Evolutionary conservation across 768 basidiomycete species (phyloP).

Genomic region (Grammothele lineata): DNA sequence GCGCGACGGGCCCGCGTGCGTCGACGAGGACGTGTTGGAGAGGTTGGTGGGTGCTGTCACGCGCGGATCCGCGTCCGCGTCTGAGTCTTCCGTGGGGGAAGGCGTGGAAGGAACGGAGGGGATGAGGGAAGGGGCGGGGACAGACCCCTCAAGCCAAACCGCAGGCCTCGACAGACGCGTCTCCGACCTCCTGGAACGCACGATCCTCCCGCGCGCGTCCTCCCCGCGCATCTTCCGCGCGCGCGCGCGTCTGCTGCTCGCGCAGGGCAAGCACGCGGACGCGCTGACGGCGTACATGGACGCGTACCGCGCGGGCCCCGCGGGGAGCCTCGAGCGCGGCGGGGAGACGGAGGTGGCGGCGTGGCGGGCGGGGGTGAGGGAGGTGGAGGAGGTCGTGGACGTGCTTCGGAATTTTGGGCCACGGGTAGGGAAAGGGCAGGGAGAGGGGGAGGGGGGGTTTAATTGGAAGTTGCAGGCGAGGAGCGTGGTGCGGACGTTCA

Average conservation of each 20-base stretch:
- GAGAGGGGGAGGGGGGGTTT: conserved; percentile 20
- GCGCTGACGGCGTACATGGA: conserved; percentile 82
- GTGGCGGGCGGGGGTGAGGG: conserved; percentile 73
- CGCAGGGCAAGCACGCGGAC: conserved; percentile 68
- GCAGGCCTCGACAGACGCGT: conserved; percentile 66
- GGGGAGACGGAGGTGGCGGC: conserved; percentile 55
- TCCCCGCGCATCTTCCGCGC: conserved; percentile 76
- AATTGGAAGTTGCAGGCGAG: conserved; percentile 87
- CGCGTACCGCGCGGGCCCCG: conserved; percentile 72
- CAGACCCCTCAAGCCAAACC: conserved; percentile 34
- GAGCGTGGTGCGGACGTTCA: conserved; percentile 84
- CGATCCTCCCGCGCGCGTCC: conserved; percentile 80
- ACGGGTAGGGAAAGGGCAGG: conserved; percentile 18
- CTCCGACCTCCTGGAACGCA: conserved; percentile 65
- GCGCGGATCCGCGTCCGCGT: conserved; percentile 33
- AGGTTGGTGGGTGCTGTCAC: conserved; percentile 87
- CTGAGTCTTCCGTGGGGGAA: conserved; percentile 1
- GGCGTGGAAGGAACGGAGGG: conserved; percentile 7
- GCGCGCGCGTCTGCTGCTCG: conserved; percentile 76
- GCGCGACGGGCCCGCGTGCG: conserved; percentile 46
- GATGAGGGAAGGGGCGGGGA: conserved; percentile 1
- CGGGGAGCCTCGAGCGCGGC: conserved; percentile 55
- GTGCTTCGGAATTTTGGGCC: conserved; percentile 82
- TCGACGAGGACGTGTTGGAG: conserved; percentile 88
- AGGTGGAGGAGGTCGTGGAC: conserved; percentile 83